Conservation (phyloP, 108 stramenopile species). For the Skeletonema potamos region DNA sequence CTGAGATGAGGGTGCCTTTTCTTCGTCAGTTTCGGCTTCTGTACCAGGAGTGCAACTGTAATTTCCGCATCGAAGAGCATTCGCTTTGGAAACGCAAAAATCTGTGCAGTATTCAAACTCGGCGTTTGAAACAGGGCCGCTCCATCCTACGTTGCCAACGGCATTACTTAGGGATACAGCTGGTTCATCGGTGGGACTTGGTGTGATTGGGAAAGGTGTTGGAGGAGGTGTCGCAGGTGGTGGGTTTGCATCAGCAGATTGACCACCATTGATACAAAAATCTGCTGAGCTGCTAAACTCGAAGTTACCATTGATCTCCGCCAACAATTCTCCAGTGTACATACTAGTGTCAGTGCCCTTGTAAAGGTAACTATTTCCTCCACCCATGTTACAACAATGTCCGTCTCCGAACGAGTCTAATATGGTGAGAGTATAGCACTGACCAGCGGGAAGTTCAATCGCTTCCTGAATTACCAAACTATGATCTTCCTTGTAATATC, state of each 20-base stretch:
- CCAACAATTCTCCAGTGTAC: constrained; percentile 25
- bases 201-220: neutral
- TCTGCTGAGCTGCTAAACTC: constrained; percentile 18
- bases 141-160: constrained; percentile 20
- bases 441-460: constrained; percentile 28
- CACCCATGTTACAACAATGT: constrained; percentile 39
- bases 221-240: constrained; percentile 1
- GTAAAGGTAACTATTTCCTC: constrained; percentile 25
- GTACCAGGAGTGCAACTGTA: constrained; percentile 17
- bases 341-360: constrained; percentile 27
- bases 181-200: neutral
- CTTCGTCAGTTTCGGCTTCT: constrained; percentile 5
- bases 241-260: neutral
- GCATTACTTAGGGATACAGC: neutral
- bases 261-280: constrained; percentile 20
- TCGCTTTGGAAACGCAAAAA: constrained; percentile 21
- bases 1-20: neutral
- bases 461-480: constrained; percentile 26
- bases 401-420: constrained; percentile 44
- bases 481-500: constrained; percentile 26
- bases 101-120: constrained; percentile 33
- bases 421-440: constrained; percentile 32
- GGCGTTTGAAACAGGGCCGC: constrained; percentile 26
- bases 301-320: constrained; percentile 34
- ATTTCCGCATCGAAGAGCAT: constrained; percentile 13